Evolutionary conservation across 768 basidiomycete species (phyloP).

Genomic region (Xerocomus brunneocitrinus): DNA sequence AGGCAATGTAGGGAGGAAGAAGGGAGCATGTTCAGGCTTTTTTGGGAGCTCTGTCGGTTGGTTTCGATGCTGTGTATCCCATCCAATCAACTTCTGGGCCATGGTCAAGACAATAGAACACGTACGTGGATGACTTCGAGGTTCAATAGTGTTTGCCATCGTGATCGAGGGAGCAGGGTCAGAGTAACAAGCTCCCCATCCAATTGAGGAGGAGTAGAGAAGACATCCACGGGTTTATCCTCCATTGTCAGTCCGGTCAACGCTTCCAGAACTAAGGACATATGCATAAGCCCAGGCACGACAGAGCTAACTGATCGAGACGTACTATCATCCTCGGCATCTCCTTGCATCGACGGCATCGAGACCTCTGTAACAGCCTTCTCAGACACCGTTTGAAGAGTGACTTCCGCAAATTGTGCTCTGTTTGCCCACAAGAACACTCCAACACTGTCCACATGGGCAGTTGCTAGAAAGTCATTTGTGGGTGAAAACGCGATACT

Average conservation of each 20-base stretch:
- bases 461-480: slow-evolving; percentile 91
- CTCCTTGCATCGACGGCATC: slow-evolving; percentile 82
- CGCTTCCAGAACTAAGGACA: slow-evolving; percentile 57
- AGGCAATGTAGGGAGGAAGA: slow-evolving; percentile 91
- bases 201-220: slow-evolving; percentile 83
- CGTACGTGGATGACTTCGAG: slow-evolving; percentile 87
- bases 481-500: slow-evolving; percentile 92
- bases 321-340: slow-evolving; percentile 75
- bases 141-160: slow-evolving; percentile 97
- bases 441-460: slow-evolving; percentile 92
- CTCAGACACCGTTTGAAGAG: slow-evolving; percentile 76
- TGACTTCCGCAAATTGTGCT: slow-evolving; percentile 85
- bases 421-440: slow-evolving; percentile 98
- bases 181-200: slow-evolving; percentile 90
- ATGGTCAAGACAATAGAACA: neutral
- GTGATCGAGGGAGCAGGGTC: slow-evolving; percentile 83
- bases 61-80: slow-evolving; percentile 69
- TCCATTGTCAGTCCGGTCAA: slow-evolving; percentile 60
- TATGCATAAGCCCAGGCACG: slow-evolving; percentile 5
- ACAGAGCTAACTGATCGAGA: neutral
- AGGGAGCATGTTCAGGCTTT: slow-evolving; percentile 91
- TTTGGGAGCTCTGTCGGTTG: slow-evolving; percentile 96
- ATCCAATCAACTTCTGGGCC: neutral
- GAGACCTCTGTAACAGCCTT: slow-evolving; percentile 64
- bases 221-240: slow-evolving; percentile 61